phyloP scores from a whole-genome alignment of 345 rosid genomes.

The Brassica incana region DNA sequence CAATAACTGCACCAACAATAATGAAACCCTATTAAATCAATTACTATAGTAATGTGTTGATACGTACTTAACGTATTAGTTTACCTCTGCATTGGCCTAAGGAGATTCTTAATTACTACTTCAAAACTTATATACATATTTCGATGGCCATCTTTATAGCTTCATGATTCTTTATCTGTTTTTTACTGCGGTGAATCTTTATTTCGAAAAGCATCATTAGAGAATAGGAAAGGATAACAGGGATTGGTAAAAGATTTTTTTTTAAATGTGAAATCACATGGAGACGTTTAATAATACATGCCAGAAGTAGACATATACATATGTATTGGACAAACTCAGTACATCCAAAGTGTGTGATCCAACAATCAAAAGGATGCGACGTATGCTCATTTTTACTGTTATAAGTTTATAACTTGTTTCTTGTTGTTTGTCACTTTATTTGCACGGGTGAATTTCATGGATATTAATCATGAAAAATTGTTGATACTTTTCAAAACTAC shows the following conservation, averaged over 20 bases:
- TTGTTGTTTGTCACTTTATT: background rate
- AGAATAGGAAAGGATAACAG: background rate
- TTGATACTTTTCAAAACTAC: background rate
- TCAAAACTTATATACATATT: background rate
- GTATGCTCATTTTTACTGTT: background rate
- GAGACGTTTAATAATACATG: background rate
- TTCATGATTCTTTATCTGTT: background rate
- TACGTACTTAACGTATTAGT: background rate
- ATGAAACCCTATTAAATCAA: background rate
- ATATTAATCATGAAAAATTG: background rate
- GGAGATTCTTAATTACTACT: background rate
- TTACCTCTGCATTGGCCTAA: background rate
- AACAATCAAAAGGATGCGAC: slow-evolving; percentile 2
- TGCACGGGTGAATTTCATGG: background rate
- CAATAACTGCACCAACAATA: slow-evolving; percentile 17
- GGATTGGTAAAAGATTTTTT: background rate
- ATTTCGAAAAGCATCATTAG: background rate
- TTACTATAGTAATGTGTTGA: background rate
- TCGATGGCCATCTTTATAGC: background rate
- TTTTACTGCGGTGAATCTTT: background rate
- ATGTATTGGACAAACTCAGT: background rate
- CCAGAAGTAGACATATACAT: background rate
- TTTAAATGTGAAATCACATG: background rate
- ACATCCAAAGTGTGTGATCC: background rate
- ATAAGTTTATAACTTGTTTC: background rate